phyloP scores from a whole-genome alignment of 495 filamentous ascomycete species.

The Aspergillus heteromorphus region DNA sequence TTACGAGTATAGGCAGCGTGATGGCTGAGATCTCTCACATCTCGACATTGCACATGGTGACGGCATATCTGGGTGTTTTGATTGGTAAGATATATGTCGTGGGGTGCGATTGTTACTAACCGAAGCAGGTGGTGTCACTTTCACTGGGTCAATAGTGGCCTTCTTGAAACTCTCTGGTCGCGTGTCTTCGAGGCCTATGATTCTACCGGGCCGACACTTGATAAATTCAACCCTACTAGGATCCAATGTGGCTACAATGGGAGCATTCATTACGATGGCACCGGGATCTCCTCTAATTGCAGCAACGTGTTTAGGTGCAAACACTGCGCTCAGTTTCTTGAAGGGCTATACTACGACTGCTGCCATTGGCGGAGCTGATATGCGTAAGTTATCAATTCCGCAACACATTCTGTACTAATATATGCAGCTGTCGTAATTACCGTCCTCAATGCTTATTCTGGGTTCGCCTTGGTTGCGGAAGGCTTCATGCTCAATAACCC shows the following conservation, averaged over 20 bases:
- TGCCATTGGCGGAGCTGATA: slow-evolving; percentile 79
- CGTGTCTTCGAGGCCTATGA: slow-evolving; percentile 68
- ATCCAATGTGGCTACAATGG: slow-evolving; percentile 71
- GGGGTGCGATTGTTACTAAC: background rate
- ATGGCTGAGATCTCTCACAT: slow-evolving; percentile 62
- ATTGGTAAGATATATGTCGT: slow-evolving; percentile 42
- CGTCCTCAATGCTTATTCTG: slow-evolving; percentile 78
- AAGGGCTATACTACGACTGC: slow-evolving; percentile 79
- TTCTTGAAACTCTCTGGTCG: slow-evolving; percentile 73
- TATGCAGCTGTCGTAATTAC: slow-evolving; percentile 66
- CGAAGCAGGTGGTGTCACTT: slow-evolving; percentile 60
- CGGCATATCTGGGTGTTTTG: slow-evolving; percentile 72
- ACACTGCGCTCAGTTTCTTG: slow-evolving; percentile 67
- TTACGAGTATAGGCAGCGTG: slow-evolving; percentile 78
- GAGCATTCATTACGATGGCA: slow-evolving; percentile 69
- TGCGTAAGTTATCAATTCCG: slow-evolving; percentile 43
- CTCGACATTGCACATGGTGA: slow-evolving; percentile 68
- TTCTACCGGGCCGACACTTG: slow-evolving; percentile 62
- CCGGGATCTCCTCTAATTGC: slow-evolving; percentile 68
- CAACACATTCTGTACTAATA: slow-evolving; percentile 3
- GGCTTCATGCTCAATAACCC: slow-evolving; percentile 84
- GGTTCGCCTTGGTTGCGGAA: slow-evolving; percentile 77
- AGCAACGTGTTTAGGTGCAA: slow-evolving; percentile 65
- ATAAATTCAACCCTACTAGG: slow-evolving; percentile 66
- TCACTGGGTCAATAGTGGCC: slow-evolving; percentile 77